phyloP scores from a whole-genome alignment of 495 filamentous ascomycete species.

The Talaromyces thailandensis region DNA sequence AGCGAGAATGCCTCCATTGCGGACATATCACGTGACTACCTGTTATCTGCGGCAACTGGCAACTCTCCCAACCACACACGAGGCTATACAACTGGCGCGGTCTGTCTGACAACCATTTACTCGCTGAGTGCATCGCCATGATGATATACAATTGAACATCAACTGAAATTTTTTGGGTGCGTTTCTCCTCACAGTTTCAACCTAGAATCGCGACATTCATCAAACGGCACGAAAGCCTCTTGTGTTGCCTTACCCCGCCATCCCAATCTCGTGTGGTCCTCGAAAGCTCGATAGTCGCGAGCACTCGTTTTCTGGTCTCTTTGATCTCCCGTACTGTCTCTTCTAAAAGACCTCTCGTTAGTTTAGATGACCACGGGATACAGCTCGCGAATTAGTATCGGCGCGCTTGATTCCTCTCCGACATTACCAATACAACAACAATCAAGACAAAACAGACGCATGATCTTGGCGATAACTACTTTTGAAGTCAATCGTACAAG shows the following conservation, averaged over 20 bases:
- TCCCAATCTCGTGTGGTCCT: neutral
- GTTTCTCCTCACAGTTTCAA: neutral
- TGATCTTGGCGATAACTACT: neutral
- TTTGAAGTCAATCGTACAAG: neutral
- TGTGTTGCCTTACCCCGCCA: conserved; percentile 5
- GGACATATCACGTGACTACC: neutral
- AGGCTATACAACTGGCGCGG: neutral
- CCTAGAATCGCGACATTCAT: neutral
- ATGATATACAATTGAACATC: neutral
- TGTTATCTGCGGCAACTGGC: neutral
- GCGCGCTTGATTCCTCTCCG: neutral
- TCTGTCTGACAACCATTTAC: neutral
- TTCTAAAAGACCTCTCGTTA: neutral
- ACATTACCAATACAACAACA: neutral
- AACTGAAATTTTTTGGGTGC: neutral
- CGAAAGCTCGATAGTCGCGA: neutral
- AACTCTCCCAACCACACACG: neutral
- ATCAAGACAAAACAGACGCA: neutral
- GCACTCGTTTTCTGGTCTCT: neutral
- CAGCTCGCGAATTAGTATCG: neutral
- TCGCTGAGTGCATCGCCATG: neutral
- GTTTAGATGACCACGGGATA: neutral
- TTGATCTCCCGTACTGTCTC: neutral
- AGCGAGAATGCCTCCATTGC: neutral
- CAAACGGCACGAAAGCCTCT: neutral